Percentiles rank a stretch among this genome's conserved stretches.
Conservation (phyloP, 805 yeast species). For the Starmera caribaea region DNA sequence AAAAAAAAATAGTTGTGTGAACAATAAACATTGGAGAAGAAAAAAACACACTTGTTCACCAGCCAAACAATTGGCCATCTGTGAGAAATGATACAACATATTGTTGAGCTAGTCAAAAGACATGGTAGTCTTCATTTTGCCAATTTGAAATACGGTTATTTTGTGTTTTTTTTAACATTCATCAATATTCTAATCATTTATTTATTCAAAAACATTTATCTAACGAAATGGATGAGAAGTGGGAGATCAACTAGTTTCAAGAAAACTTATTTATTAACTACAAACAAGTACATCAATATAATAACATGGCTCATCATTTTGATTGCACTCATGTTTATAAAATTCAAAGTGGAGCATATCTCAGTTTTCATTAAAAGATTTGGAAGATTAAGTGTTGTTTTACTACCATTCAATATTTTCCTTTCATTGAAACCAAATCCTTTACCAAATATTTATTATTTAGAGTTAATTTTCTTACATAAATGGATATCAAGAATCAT, state of each 20-base stretch:
- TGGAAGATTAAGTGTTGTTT: conserved; percentile 52
- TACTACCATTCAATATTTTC: conserved; percentile 49
- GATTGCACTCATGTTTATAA: conserved; percentile 24
- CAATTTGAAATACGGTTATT: conserved; percentile 54
- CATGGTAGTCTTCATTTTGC: conserved; percentile 47
- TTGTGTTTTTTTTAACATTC: conserved; percentile 32
- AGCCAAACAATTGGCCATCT: too few species aligned
- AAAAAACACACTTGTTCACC: too few species aligned
- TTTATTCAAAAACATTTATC: conserved; percentile 23
- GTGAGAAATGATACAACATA: background rate
- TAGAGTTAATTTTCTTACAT: conserved; percentile 48
- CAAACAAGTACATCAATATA: conserved; percentile 27
- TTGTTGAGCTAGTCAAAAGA: conserved; percentile 19
- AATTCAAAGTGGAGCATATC: conserved; percentile 23
- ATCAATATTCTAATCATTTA: conserved; percentile 28
- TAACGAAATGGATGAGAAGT: conserved; percentile 26
- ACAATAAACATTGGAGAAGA: too few species aligned
- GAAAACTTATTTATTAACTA: conserved; percentile 17
- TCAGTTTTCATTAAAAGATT: conserved; percentile 38
- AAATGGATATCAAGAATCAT: conserved; percentile 64
- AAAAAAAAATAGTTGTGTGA: too few species aligned
- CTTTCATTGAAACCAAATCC: conserved; percentile 50
- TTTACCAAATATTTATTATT: conserved; percentile 36
- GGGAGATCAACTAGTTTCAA: conserved; percentile 28
- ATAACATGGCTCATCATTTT: conserved; percentile 25